Percentiles rank a stretch among this genome's conserved stretches.
Conservation (phyloP, 2,329 filamentous ascomycete genomes). For the Eurotiales sp. region DNA sequence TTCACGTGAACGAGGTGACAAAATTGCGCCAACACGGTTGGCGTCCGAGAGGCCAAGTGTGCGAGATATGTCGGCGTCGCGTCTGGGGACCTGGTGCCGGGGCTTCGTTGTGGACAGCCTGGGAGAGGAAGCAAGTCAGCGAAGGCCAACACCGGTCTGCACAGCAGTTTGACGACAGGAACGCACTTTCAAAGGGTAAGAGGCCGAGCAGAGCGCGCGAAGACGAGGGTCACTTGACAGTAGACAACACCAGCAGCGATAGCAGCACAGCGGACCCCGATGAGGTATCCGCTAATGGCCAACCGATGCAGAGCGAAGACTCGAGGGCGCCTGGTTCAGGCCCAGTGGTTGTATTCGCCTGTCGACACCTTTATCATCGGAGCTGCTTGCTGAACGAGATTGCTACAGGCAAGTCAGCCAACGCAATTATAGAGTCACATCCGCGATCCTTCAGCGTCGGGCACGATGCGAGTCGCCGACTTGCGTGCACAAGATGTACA, state of each 20-base stretch:
- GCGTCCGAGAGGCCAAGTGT: conserved; percentile 80
- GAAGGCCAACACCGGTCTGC: conserved; percentile 27
- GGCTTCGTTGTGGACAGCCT: conserved; percentile 72
- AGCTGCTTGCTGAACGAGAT: conserved; percentile 37
- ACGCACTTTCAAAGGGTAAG: conserved; percentile 35
- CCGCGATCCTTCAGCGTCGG: not conserved
- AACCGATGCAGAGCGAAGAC: not conserved
- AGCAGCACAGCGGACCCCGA: not conserved
- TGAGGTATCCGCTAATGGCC: not conserved
- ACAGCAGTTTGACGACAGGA: conserved; percentile 26
- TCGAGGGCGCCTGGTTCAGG: conserved; percentile 12
- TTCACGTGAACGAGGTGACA: conserved; percentile 71
- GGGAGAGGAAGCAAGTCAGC: conserved; percentile 59
- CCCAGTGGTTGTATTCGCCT: conserved; percentile 45
- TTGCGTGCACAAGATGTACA: conserved; percentile 38
- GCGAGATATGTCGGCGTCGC: conserved; percentile 76
- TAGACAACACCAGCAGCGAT: conserved; percentile 13
- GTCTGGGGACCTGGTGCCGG: conserved; percentile 88
- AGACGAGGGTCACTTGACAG: conserved; percentile 15
- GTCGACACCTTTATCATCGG: conserved; percentile 48
- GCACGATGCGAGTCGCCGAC: conserved; percentile 24
- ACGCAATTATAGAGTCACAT: not conserved
- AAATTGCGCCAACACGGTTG: conserved; percentile 78
- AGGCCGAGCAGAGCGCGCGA: conserved; percentile 22
- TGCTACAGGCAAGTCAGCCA: conserved; percentile 4